Conservation (phyloP, 2,329 filamentous ascomycete genomes). For the Colletotrichum truncatum region DNA sequence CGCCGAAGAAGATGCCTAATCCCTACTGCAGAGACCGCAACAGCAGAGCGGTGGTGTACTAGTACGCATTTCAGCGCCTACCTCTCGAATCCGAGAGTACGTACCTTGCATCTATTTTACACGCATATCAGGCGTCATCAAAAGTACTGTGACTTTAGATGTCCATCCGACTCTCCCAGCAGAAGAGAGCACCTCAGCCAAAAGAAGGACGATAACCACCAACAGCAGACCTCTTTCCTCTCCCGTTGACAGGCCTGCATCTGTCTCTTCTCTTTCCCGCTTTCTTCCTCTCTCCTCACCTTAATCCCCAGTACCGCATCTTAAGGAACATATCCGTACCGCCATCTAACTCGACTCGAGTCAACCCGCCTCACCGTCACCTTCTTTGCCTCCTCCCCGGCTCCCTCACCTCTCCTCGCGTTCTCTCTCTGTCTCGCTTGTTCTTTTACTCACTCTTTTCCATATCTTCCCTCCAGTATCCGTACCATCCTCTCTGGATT, state of each 20-base stretch:
- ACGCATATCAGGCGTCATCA: neutral
- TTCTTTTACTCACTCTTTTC: neutral
- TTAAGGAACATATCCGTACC: neutral
- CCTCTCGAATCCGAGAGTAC: neutral
- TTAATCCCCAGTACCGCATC: neutral
- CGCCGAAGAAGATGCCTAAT: constrained; percentile 17
- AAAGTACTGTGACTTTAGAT: constrained; percentile 6
- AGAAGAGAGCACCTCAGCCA: neutral
- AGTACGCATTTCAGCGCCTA: too few species aligned
- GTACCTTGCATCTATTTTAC: neutral
- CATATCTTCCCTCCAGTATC: neutral
- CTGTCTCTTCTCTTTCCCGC: neutral
- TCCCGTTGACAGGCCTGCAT: neutral
- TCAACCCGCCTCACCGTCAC: neutral
- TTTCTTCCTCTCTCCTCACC: neutral
- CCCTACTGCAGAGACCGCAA: constrained; percentile 14
- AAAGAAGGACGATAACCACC: neutral
- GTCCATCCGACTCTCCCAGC: neutral
- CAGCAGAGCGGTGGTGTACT: too few species aligned
- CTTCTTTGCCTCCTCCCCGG: neutral
- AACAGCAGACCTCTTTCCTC: neutral
- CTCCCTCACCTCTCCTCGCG: neutral
- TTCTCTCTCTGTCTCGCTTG: neutral
- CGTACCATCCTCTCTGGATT: neutral
- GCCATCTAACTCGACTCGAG: neutral